Evolutionary conservation across 2,329 filamentous ascomycete species (phyloP).

Genomic region (Dryadomyces quercus-mongolicae): DNA sequence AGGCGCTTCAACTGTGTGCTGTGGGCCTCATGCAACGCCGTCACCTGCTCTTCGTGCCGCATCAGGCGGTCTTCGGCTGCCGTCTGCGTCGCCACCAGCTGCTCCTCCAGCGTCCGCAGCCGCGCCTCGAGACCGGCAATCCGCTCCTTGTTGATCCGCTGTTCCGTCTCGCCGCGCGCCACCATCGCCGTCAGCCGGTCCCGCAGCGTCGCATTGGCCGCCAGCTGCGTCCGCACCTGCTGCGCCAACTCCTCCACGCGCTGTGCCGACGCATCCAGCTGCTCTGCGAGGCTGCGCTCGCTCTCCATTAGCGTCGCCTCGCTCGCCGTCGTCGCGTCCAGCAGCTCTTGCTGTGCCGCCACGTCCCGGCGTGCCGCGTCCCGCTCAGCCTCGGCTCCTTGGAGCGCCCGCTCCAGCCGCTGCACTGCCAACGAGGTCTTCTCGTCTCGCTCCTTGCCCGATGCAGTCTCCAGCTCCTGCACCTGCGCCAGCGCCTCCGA

Average conservation of each 20-base stretch:
- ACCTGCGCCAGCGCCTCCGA: conserved; percentile 53
- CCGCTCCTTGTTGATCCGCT: conserved; percentile 64
- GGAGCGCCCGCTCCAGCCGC: conserved; percentile 55
- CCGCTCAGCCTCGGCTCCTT: conserved; percentile 57
- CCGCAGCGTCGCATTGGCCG: conserved; percentile 65
- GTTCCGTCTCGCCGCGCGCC: conserved; percentile 70
- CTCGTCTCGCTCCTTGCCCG: conserved; percentile 28
- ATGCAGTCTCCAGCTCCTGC: conserved; percentile 43
- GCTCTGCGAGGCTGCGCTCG: conserved; percentile 52
- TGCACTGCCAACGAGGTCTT: conserved; percentile 51
- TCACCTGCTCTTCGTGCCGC: conserved; percentile 77
- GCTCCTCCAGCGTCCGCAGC: conserved; percentile 73
- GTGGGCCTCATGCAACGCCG: conserved; percentile 62
- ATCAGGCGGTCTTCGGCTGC: conserved; percentile 74
- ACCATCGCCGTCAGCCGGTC: conserved; percentile 69
- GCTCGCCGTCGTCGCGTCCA: conserved; percentile 41
- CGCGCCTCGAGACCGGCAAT: conserved; percentile 76
- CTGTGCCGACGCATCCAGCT: conserved; percentile 60
- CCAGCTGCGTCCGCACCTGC: conserved; percentile 69
- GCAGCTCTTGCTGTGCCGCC: conserved; percentile 46
- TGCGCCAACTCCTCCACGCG: conserved; percentile 64
- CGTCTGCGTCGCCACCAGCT: conserved; percentile 70
- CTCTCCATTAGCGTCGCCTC: conserved; percentile 46
- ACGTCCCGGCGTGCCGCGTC: conserved; percentile 59
- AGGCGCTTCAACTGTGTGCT: conserved; percentile 66